A percentile compares a stretch with the other conserved stretches of the same genome.
phyloP scores from a whole-genome alignment of 176 grass and related monocot genomes.

The Aegilops bicornis region DNA sequence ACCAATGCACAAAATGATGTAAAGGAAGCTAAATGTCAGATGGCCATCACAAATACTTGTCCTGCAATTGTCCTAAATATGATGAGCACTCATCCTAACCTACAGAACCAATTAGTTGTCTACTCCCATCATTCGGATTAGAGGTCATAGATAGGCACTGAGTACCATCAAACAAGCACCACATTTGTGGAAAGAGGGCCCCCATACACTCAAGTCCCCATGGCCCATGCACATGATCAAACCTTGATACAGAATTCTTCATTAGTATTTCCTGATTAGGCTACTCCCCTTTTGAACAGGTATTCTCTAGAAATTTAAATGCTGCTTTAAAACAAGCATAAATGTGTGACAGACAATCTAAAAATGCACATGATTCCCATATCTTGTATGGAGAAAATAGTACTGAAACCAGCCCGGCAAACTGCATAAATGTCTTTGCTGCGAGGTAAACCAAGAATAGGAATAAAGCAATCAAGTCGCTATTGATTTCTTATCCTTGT shows the following conservation, averaged over 20 bases:
- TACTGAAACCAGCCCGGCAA: background rate
- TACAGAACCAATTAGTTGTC: background rate
- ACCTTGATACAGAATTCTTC: background rate
- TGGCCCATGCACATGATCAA: background rate
- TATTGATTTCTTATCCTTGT: background rate
- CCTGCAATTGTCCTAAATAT: background rate
- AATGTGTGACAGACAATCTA: background rate
- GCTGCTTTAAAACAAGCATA: background rate
- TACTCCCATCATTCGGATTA: background rate
- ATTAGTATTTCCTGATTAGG: background rate
- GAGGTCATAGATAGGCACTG: background rate
- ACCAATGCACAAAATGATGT: background rate
- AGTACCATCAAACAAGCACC: constrained; percentile 1
- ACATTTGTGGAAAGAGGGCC: constrained; percentile 1
- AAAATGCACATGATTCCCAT: background rate
- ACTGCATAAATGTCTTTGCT: background rate
- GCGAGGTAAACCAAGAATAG: background rate
- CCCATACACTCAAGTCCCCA: background rate
- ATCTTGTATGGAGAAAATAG: background rate
- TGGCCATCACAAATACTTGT: background rate
- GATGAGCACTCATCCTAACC: constrained; percentile 4
- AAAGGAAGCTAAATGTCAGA: constrained; percentile 7
- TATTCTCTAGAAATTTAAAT: background rate
- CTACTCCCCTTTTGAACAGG: background rate
- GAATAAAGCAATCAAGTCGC: background rate